Percentiles rank a stretch among this genome's conserved stretches.
phyloP scores from a whole-genome alignment of 2,329 filamentous ascomycete species.

The Chaetomiaceae sp. region DNA sequence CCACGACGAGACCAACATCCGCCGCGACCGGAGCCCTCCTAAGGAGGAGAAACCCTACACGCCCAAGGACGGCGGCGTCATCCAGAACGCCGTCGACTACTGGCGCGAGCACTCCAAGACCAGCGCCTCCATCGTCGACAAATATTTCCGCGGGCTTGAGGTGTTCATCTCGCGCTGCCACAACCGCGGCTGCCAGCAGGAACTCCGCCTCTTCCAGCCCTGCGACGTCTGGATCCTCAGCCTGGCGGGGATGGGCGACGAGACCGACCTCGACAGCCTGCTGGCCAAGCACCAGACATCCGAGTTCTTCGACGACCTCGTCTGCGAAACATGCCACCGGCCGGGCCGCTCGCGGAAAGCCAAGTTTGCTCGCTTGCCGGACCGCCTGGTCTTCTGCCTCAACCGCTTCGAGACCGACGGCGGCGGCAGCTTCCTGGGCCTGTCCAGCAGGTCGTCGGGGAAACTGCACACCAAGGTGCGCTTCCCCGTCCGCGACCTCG shows the following conservation, averaged over 20 bases:
- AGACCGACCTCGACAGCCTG: slow-evolving; percentile 50
- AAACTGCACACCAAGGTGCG: slow-evolving; percentile 69
- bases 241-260: slow-evolving; percentile 27
- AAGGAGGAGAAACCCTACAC: slow-evolving; percentile 20
- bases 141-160: slow-evolving; percentile 73
- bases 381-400: slow-evolving; percentile 71
- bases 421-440: slow-evolving; percentile 15
- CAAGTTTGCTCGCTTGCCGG: slow-evolving; percentile 70
- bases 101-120: slow-evolving; percentile 66
- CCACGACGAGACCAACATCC: slow-evolving; percentile 74
- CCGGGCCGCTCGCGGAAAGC: slow-evolving; percentile 64
- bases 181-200: slow-evolving; percentile 44
- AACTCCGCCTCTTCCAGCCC: slow-evolving; percentile 37
- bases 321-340: slow-evolving; percentile 68
- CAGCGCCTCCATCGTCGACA: slow-evolving; percentile 70
- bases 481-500: slow-evolving; percentile 68
- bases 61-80: slow-evolving; percentile 23
- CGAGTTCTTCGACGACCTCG: slow-evolving; percentile 61
- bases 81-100: slow-evolving; percentile 61
- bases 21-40: slow-evolving; percentile 35
- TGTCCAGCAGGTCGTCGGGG: slow-evolving; percentile 35
- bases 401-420: slow-evolving; percentile 46
- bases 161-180: slow-evolving; percentile 66
- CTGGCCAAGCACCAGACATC: slow-evolving; percentile 63
- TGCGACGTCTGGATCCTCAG: slow-evolving; percentile 48